Conservation (phyloP, 257 asterid species). For the Solanum raphanifolium region DNA sequence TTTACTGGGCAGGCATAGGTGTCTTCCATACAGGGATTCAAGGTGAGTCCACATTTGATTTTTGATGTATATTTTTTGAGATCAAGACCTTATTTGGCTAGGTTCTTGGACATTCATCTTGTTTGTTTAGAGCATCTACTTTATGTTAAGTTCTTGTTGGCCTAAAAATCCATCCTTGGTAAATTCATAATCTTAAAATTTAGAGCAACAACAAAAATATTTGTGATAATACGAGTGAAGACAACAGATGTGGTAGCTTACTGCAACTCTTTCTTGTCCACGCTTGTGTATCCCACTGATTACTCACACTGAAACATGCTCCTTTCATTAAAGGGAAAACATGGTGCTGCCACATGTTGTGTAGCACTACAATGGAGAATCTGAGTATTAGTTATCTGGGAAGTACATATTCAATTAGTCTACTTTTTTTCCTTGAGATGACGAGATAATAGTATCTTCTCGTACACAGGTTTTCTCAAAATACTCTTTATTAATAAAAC, state of each 20-base stretch:
- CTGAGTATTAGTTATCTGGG: background rate
- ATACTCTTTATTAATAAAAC: background rate
- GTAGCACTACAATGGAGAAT: background rate
- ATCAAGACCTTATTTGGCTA: background rate
- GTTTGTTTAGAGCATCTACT: background rate
- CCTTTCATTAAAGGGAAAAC: background rate
- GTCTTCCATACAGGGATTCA: conserved; percentile 86
- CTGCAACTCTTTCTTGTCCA: background rate
- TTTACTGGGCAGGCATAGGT: conserved; percentile 90
- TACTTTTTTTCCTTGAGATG: background rate
- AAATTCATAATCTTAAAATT: background rate
- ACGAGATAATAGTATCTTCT: background rate
- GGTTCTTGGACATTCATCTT: background rate
- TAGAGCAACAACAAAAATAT: background rate
- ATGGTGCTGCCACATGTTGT: background rate
- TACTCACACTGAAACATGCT: background rate
- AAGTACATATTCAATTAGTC: background rate
- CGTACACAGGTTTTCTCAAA: background rate
- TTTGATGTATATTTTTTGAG: background rate
- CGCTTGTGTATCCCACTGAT: background rate
- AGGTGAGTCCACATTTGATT: conserved; percentile 30
- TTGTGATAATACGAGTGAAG: background rate
- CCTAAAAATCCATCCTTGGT: background rate
- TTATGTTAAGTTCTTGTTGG: background rate
- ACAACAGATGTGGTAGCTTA: background rate